Base-by-base conservation (phyloP, 163 green algal species). In the Volvox carteri region DNA sequence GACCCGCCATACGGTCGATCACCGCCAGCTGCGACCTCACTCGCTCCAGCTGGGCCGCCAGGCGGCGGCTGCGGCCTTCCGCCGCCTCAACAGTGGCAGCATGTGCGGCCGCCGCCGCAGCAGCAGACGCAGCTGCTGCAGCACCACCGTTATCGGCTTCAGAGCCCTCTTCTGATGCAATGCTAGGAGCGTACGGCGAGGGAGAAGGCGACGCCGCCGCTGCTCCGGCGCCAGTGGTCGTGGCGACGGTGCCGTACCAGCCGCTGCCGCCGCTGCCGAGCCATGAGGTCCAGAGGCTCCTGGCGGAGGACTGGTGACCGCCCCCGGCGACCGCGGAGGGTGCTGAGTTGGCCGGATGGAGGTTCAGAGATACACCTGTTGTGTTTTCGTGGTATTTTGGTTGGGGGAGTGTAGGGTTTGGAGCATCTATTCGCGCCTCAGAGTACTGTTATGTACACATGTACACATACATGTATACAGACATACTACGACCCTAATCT, bases 31-130 rank as follows among this genome's bases (percentile, higher is more conserved):
- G 84, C 6, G 48, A 58, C 30, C 70, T 68, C 50, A 89, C 46
- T 37, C 70, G 50, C 68, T 89, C 84, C 70, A 89, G 52, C 68
- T 81, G 70, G 14, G 50, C 68, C 25, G 68, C 28, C 70, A 89
- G 84, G 8, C 52, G 84, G 6, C 84, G 84, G 50, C 35, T 84
- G 39, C 84, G 68, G 0, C 70, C 84, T 68, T 89, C 84, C 37
- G 84, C 84, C 6, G 84, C 84, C 70, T 89, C 84, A 25, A 75
- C 52, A 14, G 50, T 76, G 14, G 84, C 81, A 33, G 67, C 79
- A 21, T 68, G 42, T 44, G 81, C 21, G 1, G 81, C 23, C 48
- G 67, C 48, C 21, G 48, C 65, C 16, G 65, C 41, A 0, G 30
- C 42, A 12, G 78, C 39, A 1, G 80, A 7, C 0, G 28, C 28